These are phyloP conservation scores for Nannochloropsis gaditana DNA, from an alignment of 108 stramenopile genomes.

Conservation along the genomic window DNA sequence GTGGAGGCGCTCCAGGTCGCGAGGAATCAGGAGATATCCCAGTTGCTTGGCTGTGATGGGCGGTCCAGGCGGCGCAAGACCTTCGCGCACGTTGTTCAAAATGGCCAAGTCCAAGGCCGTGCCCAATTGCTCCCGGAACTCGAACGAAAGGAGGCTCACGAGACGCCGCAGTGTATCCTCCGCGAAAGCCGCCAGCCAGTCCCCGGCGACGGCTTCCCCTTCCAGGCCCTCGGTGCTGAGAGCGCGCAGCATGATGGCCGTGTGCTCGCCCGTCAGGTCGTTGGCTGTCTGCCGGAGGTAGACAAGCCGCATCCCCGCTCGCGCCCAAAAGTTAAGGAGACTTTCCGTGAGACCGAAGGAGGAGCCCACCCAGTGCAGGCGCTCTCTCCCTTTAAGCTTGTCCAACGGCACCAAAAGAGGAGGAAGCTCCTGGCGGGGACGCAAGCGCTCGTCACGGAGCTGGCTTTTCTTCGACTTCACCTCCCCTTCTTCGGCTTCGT, in stretches of 20 bases:
- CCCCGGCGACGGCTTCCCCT: constrained; percentile 66
- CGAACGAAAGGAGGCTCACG: constrained; percentile 66
- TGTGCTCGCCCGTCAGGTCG: constrained; percentile 92
- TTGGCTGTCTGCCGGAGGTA: constrained; percentile 97
- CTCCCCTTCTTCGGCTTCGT: constrained; percentile 23
- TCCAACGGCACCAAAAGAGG: constrained; percentile 64
- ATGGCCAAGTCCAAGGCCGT: not conserved
- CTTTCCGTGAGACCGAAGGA: constrained; percentile 85
- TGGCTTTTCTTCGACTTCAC: not conserved
- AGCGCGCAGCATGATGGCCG: constrained; percentile 79
- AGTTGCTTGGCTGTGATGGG: constrained; percentile 63
- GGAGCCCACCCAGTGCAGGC: constrained; percentile 93
- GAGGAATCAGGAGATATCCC: constrained; percentile 69
- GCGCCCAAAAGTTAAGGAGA: constrained; percentile 87
- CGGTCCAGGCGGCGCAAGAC: not conserved
- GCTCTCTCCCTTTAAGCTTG: constrained; percentile 69
- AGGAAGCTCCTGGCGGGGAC: constrained; percentile 88
- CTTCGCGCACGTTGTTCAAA: not conserved
- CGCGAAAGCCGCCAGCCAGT: constrained; percentile 83
- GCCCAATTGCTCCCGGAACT: constrained; percentile 63
- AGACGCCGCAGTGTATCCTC: constrained; percentile 80
- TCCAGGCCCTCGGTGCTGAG: constrained; percentile 57
- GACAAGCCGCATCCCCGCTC: constrained; percentile 74
- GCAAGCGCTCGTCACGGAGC: constrained; percentile 67
- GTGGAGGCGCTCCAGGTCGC: constrained; percentile 93